These are phyloP conservation scores for Komagataella ulmi DNA, from an alignment of 805 yeast species.

Conservation along the genomic window DNA sequence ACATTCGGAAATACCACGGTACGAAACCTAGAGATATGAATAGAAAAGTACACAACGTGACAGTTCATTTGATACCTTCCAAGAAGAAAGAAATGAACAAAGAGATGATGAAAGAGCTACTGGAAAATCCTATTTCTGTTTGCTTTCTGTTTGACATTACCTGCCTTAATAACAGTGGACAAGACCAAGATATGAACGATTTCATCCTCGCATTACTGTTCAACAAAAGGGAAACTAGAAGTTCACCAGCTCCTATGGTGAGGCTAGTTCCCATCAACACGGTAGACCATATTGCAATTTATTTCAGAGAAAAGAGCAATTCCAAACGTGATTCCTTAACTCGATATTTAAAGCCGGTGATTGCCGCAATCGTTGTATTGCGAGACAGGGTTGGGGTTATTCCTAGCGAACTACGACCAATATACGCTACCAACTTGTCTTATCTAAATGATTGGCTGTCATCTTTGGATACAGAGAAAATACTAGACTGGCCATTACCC, in stretches of 20 bases:
- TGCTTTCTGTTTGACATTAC: conserved; percentile 19
- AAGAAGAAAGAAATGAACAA: conserved; percentile 12
- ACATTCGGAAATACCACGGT: conserved; percentile 50
- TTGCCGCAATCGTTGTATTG: conserved; percentile 73
- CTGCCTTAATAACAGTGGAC: conserved; percentile 3
- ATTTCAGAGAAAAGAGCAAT: conserved; percentile 26
- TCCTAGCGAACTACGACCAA: conserved; percentile 69
- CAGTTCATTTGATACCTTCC: conserved; percentile 30
- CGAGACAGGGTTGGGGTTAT: conserved; percentile 73
- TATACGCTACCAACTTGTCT: conserved; percentile 51
- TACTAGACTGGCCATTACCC: conserved; percentile 63
- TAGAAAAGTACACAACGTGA: conserved; percentile 9
- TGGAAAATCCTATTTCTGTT: conserved; percentile 10
- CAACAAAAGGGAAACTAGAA: background rate
- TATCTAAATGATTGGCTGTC: conserved; percentile 53
- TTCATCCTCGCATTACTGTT: conserved; percentile 7
- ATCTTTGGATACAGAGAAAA: conserved; percentile 14
- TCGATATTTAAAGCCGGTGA: conserved; percentile 44
- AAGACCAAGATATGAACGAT: conserved; percentile 3
- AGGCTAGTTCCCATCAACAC: conserved; percentile 68
- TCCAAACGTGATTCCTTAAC: conserved; percentile 7
- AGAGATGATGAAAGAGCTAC: conserved; percentile 4
- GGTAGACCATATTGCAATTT: conserved; percentile 64
- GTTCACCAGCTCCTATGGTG: conserved; percentile 36
- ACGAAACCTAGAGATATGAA: conserved; percentile 37